Percentiles rank a stretch among this genome's conserved stretches.
Evolutionary conservation across 352 stramenopile genomes (phyloP).

Genomic region (Phytophthora vignae): DNA sequence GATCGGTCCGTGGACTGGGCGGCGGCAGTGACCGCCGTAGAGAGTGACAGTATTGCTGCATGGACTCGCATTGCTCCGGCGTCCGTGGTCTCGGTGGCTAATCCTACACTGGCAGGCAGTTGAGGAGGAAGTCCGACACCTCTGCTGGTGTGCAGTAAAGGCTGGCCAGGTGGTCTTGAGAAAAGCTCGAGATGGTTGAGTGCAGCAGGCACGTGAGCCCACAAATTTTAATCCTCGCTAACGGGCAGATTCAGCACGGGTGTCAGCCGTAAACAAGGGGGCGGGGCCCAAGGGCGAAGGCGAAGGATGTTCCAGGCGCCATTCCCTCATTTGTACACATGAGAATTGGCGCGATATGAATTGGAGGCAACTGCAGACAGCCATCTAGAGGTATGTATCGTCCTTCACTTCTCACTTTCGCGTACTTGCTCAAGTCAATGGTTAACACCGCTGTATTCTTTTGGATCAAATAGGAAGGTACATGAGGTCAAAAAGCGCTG

Average conservation of each 20-base stretch:
- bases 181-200: constrained; percentile 20
- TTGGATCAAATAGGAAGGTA: constrained; percentile 21
- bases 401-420: no score
- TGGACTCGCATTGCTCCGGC: constrained; percentile 16
- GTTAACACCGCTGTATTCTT: constrained; percentile 26
- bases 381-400: no score
- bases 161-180: constrained; percentile 24
- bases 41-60: constrained; percentile 18
- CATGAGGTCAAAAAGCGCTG: constrained; percentile 23
- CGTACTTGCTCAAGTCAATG: not conserved
- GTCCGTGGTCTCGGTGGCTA: not conserved
- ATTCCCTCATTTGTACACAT: no score
- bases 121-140: constrained; percentile 6
- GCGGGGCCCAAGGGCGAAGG: not conserved
- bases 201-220: not conserved
- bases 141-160: constrained; percentile 24
- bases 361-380: no score
- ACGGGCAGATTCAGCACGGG: not conserved
- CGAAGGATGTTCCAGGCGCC: not conserved
- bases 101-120: constrained; percentile 6
- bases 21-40: constrained; percentile 6
- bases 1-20: constrained; percentile 35
- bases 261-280: not conserved
- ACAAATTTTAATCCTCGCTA: not conserved
- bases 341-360: no score